Base-by-base conservation (phyloP, 2,329 filamentous ascomycete genomes). In the Alternaria brassicicola region DNA sequence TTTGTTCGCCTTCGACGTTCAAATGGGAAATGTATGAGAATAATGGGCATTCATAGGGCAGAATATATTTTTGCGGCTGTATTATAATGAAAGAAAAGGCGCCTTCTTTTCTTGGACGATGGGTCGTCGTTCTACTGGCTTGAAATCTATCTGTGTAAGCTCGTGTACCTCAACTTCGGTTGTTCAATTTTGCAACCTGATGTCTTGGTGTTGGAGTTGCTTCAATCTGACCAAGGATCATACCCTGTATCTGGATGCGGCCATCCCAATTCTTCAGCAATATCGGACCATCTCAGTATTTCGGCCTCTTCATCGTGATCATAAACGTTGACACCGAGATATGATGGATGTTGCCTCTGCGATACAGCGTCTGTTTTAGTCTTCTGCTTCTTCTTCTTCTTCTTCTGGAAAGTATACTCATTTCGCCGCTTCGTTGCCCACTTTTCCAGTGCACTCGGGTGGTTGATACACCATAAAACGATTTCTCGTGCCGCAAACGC, bases 31-130 rank as follows among this genome's bases (percentile, higher is more conserved):
- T 33, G 41, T 26, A 47, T 51, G 33, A 55, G 28, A 55, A 55
- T 35, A 46, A 26, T 50, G 28, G 33, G 33, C 33, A 55, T 51
- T 33, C 19, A 35, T 59, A 55, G 31, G 45, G n/a, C 23, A 26
- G 47, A n/a, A 19, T 38, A 38, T 49, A 1, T 49, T 38, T 28
- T 35, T 15, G n/a, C 21, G 23, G 28, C 30, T 49, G 47, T 49
- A 49, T 49, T 49, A 49, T 38, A 49, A 38, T 25, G 26, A 38
- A 21, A 21, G 23, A 35, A 36, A 38, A 21, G 31, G 23, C 6
- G 21, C 5, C n/a, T 15, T 28, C 10, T 35, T 49, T 47, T 28
- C 26, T 47, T 28, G 47, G 47, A 28, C 23, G 21, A 28, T 26
- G 0, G 33, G 15, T 38, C n/a, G 15, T 28, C 21, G 47, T 35